Evolutionary conservation across 805 yeast genomes (phyloP).

Genomic region (Pichia ethanolica): DNA sequence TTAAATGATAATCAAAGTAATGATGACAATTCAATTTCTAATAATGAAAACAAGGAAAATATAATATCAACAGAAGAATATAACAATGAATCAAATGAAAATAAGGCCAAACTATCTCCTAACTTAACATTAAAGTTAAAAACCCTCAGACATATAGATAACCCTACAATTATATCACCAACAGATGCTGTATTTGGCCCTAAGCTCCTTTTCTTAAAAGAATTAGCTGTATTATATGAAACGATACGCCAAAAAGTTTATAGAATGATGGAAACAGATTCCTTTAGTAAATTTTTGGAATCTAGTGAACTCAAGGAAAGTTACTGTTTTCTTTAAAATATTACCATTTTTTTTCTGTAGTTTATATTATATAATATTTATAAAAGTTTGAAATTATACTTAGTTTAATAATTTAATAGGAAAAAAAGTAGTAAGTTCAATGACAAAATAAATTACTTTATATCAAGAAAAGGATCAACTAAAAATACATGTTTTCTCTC

Average conservation of each 20-base stretch:
- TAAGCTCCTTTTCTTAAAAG: conserved; percentile 30
- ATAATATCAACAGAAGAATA: no score
- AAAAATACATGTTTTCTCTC: conserved; percentile 7
- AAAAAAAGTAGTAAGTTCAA: neutral
- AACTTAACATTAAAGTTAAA: conserved; percentile 4
- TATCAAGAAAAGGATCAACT: conserved; percentile 6
- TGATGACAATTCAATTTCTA: neutral
- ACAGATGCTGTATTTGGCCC: conserved; percentile 27
- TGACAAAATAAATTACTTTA: neutral
- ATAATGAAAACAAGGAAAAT: neutral
- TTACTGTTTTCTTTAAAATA: conserved; percentile 1
- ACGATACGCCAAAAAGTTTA: conserved; percentile 43
- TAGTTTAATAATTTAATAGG: neutral
- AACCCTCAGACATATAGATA: conserved; percentile 1
- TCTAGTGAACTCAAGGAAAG: conserved; percentile 34
- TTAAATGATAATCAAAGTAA: neutral
- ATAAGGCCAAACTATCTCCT: neutral
- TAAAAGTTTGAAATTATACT: neutral
- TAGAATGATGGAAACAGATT: conserved; percentile 62
- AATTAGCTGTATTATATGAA: conserved; percentile 38
- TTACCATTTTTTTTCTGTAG: no score
- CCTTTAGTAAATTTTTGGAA: conserved; percentile 59
- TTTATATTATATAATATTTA: no score
- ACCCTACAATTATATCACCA: conserved; percentile 22
- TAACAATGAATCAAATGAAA: no score